Evolutionary conservation across 1,284 basidiomycete species (phyloP).

Genomic region (Lentinula novae-zelandiae): DNA sequence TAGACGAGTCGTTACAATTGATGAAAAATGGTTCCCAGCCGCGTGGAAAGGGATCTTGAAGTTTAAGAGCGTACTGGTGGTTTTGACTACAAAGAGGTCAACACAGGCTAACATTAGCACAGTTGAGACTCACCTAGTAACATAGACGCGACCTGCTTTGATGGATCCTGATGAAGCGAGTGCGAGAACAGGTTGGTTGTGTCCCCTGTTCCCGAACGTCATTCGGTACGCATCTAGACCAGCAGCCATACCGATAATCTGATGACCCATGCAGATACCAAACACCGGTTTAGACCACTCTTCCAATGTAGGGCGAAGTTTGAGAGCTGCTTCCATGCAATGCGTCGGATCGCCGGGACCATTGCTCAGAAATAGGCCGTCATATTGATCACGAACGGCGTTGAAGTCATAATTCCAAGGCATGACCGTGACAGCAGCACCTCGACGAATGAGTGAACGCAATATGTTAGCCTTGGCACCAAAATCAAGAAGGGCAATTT

Average conservation of each 20-base stretch:
- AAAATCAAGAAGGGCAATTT: slow-evolving; percentile 95
- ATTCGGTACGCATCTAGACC: slow-evolving; percentile 96
- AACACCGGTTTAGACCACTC: slow-evolving; percentile 96
- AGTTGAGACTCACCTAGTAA: slow-evolving; percentile 70
- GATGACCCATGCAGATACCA: slow-evolving; percentile 99
- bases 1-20: slow-evolving; percentile 95
- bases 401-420: slow-evolving; percentile 99
- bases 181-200: slow-evolving; percentile 97
- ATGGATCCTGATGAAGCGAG: slow-evolving; percentile 88
- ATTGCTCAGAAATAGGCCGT: slow-evolving; percentile 96
- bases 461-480: slow-evolving; percentile 98
- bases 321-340: slow-evolving; percentile 82
- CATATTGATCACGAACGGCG: slow-evolving; percentile 82
- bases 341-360: slow-evolving; percentile 94
- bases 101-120: background rate
- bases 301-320: slow-evolving; percentile 75
- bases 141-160: slow-evolving; percentile 94
- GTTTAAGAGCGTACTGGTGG: slow-evolving; percentile 91
- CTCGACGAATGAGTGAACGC: slow-evolving; percentile 87
- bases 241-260: slow-evolving; percentile 95
- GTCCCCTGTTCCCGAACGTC: slow-evolving; percentile 98
- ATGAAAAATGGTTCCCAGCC: slow-evolving; percentile 99
- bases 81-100: slow-evolving; percentile 61
- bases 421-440: slow-evolving; percentile 90
- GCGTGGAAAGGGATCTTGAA: slow-evolving; percentile 89